Percentiles rank a stretch among this genome's conserved stretches.
Evolutionary conservation across 306 rosid species (phyloP).

Genomic region (Quercus bicolor): DNA sequence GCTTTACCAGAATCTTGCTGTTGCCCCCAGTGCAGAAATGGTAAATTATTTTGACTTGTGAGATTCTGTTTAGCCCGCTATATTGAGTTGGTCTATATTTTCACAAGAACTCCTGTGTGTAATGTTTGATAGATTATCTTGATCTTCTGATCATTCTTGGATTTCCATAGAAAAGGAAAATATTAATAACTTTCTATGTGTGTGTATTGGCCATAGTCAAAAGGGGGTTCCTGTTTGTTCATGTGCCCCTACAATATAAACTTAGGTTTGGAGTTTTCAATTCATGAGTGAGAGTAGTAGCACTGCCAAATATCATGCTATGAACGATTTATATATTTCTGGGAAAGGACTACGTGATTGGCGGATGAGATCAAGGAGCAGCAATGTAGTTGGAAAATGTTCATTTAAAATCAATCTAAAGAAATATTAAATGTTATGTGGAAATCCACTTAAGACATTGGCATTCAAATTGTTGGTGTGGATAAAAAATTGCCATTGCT

Average conservation of each 20-base stretch:
- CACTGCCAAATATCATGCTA: background rate
- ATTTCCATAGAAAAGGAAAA: background rate
- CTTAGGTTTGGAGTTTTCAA: background rate
- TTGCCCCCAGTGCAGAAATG: slow-evolving; percentile 31
- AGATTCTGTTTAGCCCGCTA: slow-evolving; percentile 9
- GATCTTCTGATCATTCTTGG: background rate
- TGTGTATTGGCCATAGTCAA: background rate
- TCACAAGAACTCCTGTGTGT: background rate
- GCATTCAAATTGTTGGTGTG: background rate
- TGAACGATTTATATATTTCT: background rate
- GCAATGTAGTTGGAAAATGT: background rate
- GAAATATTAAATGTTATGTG: background rate
- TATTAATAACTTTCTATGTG: background rate
- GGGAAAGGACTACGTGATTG: background rate
- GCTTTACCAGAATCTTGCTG: slow-evolving; percentile 54
- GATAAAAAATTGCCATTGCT: background rate
- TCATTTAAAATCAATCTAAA: background rate
- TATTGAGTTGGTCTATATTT: background rate
- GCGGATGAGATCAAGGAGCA: background rate
- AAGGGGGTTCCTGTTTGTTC: background rate
- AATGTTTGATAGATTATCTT: background rate
- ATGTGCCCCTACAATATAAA: background rate
- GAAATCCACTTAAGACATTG: background rate
- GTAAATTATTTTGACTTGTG: slow-evolving; percentile 34
- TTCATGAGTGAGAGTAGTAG: background rate